Evolutionary conservation across 768 basidiomycete genomes (phyloP).

Genomic region (Pleurotus eryngii): DNA sequence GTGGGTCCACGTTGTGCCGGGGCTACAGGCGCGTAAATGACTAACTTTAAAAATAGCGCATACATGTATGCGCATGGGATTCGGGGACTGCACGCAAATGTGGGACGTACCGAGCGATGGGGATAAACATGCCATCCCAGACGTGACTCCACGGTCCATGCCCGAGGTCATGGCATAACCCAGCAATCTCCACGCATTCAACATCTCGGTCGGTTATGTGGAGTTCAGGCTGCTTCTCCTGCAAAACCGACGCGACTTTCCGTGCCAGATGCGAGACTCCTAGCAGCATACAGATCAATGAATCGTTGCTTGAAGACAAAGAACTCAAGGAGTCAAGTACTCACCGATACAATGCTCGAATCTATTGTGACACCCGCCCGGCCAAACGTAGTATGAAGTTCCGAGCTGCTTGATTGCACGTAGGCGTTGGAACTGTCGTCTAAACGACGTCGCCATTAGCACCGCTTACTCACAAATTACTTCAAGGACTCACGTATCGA

Average conservation of each 20-base stretch:
- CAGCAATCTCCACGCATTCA: conserved; percentile 75
- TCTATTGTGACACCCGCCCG: conserved; percentile 74
- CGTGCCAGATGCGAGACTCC: conserved; percentile 76
- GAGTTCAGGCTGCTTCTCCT: conserved; percentile 55
- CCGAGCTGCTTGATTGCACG: conserved; percentile 80
- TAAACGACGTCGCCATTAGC: conserved; percentile 19
- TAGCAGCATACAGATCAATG: conserved; percentile 21
- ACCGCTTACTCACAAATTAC: background rate
- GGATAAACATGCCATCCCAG: conserved; percentile 76
- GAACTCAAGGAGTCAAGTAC: conserved; percentile 11
- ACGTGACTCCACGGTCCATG: conserved; percentile 88
- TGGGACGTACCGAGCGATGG: conserved; percentile 51
- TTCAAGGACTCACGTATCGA: conserved; percentile 59
- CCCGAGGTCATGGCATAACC: conserved; percentile 81
- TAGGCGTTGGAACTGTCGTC: conserved; percentile 74
- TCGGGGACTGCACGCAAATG: background rate
- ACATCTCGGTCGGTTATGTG: conserved; percentile 70
- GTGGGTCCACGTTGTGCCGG: conserved; percentile 59
- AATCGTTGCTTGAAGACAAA: no score
- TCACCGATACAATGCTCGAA: conserved; percentile 84
- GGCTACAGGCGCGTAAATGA: conserved; percentile 30
- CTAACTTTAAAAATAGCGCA: background rate
- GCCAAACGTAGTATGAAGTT: conserved; percentile 72
- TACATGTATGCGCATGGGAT: no score
- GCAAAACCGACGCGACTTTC: conserved; percentile 55